phyloP scores from a whole-genome alignment of 257 asterid genomes.

The Solanum chmielewskii region DNA sequence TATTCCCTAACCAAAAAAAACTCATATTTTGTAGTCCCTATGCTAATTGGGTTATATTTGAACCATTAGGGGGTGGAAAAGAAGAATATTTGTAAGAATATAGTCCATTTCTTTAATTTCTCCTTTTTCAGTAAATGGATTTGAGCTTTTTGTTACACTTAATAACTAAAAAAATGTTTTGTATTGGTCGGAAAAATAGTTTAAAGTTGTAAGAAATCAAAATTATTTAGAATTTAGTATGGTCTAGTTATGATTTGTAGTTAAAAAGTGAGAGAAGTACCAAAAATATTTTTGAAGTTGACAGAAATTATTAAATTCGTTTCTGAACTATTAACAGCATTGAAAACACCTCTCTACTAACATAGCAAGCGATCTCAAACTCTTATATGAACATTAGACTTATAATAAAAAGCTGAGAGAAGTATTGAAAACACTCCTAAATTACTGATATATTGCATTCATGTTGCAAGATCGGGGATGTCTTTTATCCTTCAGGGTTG shows the following conservation, averaged over 20 bases:
- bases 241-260: background rate
- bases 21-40: constrained; percentile 7
- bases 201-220: background rate
- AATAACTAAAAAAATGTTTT: background rate
- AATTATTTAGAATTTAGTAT: background rate
- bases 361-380: background rate
- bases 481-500: too few relatives aligned
- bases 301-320: too few relatives aligned
- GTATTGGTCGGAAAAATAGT: background rate
- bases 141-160: constrained; percentile 4
- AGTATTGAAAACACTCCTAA: background rate
- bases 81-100: background rate
- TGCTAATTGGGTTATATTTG: background rate
- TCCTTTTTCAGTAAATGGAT: constrained; percentile 2
- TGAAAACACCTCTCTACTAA: too few relatives aligned
- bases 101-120: background rate
- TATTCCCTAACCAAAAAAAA: background rate
- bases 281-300: accelerated
- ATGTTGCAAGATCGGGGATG: background rate
- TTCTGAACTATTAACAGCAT: background rate
- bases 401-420: background rate
- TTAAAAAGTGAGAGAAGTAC: background rate
- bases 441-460: background rate
- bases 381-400: background rate
- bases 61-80: background rate